Conservation (phyloP, 2,329 filamentous ascomycete species). For the Trichoderma atrobrunneum region DNA sequence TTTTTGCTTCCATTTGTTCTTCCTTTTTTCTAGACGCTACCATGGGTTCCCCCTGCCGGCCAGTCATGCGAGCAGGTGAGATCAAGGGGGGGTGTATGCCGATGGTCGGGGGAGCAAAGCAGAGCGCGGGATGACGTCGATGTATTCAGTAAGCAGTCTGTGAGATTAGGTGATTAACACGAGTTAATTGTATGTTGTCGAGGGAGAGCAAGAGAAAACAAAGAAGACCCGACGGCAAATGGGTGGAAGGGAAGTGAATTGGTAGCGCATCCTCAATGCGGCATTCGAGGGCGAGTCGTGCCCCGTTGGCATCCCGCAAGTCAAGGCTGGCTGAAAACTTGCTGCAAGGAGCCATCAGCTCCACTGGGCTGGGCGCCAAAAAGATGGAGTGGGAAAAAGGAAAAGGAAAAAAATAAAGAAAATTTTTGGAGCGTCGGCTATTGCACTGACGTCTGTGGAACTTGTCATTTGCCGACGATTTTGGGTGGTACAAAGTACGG, state of each 20-base stretch:
- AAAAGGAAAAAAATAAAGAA: background rate
- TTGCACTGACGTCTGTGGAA: background rate
- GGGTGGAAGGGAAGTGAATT: background rate
- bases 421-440: conserved; percentile 6
- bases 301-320: background rate
- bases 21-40: conserved; percentile 15
- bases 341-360: conserved; percentile 9
- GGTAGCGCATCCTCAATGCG: background rate
- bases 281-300: conserved; percentile 6
- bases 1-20: conserved; percentile 12
- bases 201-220: background rate
- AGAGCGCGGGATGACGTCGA: conserved; percentile 20
- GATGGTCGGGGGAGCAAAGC: background rate
- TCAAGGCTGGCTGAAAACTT: conserved; percentile 4
- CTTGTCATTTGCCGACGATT: background rate
- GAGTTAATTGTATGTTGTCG: background rate
- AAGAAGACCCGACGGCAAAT: background rate
- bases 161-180: background rate
- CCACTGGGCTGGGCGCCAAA: conserved; percentile 6
- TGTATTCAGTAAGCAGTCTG: background rate
- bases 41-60: conserved; percentile 6
- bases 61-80: conserved; percentile 17
- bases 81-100: conserved; percentile 10
- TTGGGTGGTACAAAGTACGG: background rate
- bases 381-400: background rate